phyloP scores from a whole-genome alignment of 2,329 filamentous ascomycete genomes.

The Pseudodiploospora longispora region DNA sequence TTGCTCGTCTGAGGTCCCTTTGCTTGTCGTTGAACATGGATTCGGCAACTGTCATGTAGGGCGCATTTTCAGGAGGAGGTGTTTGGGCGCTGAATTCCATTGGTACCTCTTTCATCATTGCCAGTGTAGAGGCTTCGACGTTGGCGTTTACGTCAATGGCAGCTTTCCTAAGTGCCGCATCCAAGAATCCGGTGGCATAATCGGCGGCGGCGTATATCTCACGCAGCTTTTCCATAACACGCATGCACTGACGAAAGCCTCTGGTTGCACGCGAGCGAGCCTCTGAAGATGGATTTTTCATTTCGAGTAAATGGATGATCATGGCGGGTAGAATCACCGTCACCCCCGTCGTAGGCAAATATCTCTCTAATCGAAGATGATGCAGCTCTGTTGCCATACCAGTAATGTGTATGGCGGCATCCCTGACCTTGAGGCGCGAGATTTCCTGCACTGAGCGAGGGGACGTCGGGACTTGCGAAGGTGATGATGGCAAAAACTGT shows the following conservation, averaged over 20 bases:
- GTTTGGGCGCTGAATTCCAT: conserved; percentile 36
- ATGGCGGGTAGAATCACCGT: conserved; percentile 87
- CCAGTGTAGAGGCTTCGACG: conserved; percentile 22
- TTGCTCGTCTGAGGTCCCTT: conserved; percentile 22
- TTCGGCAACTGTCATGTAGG: conserved; percentile 35
- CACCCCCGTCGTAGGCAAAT: conserved; percentile 80
- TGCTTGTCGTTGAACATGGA: conserved; percentile 27
- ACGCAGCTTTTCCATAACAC: conserved; percentile 76
- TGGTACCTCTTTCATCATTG: conserved; percentile 28
- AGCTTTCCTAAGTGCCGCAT: conserved; percentile 81
- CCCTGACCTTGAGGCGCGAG: conserved; percentile 73
- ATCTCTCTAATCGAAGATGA: conserved; percentile 63
- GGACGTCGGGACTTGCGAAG: conserved; percentile 40
- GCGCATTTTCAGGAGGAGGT: conserved; percentile 44
- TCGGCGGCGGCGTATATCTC: conserved; percentile 93
- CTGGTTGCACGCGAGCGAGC: conserved; percentile 65
- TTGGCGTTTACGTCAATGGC: conserved; percentile 58
- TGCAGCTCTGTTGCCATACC: conserved; percentile 73
- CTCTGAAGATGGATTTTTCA: conserved; percentile 71
- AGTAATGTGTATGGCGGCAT: conserved; percentile 79
- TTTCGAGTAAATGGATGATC: conserved; percentile 87
- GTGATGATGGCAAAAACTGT: conserved; percentile 73
- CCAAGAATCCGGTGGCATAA: conserved; percentile 90
- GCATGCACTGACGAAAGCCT: conserved; percentile 88
- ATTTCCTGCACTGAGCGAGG: conserved; percentile 70